Conservation (phyloP, 805 yeast species). For the Danielia oregonensis region DNA sequence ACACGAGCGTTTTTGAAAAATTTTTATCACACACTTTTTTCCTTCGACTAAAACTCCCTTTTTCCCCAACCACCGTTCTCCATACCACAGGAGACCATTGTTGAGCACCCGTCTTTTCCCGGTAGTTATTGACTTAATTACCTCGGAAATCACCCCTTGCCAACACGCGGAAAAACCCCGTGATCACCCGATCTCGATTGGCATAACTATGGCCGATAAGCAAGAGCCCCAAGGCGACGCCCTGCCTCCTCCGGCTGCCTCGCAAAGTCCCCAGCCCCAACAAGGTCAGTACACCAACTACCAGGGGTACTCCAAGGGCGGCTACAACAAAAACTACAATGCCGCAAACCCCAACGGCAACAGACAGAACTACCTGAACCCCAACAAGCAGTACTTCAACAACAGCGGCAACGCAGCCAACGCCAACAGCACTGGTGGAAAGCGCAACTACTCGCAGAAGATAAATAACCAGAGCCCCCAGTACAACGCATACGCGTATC, state of each 20-base stretch:
- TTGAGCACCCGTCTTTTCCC: conserved; percentile 5
- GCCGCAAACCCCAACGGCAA: background rate
- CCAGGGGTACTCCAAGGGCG: no score
- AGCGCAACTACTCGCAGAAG: conserved; percentile 10
- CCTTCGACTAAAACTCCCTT: background rate
- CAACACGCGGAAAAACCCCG: no score
- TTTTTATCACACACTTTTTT: background rate
- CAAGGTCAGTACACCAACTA: no score
- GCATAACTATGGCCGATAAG: conserved; percentile 2
- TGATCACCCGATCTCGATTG: no score
- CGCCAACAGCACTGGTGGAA: conserved; percentile 13
- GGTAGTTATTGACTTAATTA: conserved; percentile 14
- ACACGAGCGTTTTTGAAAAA: conserved; percentile 1
- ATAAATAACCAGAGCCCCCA: conserved; percentile 11
- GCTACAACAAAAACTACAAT: background rate
- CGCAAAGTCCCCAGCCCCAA: no score
- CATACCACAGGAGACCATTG: conserved; percentile 2
- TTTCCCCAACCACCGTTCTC: conserved; percentile 2
- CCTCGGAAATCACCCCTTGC: no score
- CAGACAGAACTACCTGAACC: conserved; percentile 6
- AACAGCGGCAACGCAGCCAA: conserved; percentile 15
- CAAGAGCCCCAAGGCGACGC: background rate
- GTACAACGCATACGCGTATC: conserved; percentile 11
- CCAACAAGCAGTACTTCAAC: conserved; percentile 7
- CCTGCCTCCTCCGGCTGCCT: conserved; percentile 1